These are phyloP conservation scores for Trichoderma oligosporum DNA, from an alignment of 2,329 filamentous ascomycete species.

Conservation along the genomic window DNA sequence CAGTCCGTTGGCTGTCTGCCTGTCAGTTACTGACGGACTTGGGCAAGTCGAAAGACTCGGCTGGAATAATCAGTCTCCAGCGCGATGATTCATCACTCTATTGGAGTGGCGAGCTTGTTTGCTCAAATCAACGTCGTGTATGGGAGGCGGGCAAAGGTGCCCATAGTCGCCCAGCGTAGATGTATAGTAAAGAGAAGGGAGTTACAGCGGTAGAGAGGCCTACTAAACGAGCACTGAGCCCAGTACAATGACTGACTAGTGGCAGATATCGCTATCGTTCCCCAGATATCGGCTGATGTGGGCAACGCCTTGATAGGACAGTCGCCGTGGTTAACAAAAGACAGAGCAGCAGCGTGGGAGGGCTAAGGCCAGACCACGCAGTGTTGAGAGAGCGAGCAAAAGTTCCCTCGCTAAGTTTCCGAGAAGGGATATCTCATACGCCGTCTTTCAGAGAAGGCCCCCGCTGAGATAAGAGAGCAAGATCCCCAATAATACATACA, in stretches of 20 bases:
- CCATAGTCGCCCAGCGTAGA: conserved; percentile 34
- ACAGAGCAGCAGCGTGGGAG: conserved; percentile 14
- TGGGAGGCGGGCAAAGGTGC: conserved; percentile 34
- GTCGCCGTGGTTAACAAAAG: conserved; percentile 14
- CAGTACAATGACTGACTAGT: conserved; percentile 17
- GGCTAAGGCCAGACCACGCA: conserved; percentile 33
- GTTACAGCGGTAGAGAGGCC: conserved; percentile 9
- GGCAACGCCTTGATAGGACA: conserved; percentile 24
- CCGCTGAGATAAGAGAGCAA: conserved; percentile 23
- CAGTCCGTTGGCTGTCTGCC: conserved; percentile 34
- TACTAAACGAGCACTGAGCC: conserved; percentile 11
- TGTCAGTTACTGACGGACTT: conserved; percentile 37
- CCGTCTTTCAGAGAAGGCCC: conserved; percentile 23
- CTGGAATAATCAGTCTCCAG: conserved; percentile 34
- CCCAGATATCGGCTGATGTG: conserved; percentile 24
- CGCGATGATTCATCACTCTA: conserved; percentile 37
- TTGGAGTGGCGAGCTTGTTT: conserved; percentile 31
- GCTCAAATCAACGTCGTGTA: conserved; percentile 33
- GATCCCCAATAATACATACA: conserved; percentile 18
- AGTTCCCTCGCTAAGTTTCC: conserved; percentile 40
- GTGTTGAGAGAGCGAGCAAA: conserved; percentile 37
- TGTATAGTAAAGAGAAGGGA: conserved; percentile 15
- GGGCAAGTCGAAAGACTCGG: conserved; percentile 39
- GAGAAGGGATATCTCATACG: conserved; percentile 35
- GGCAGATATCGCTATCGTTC: conserved; percentile 23